Percentiles rank a stretch among this genome's conserved stretches.
These are phyloP conservation scores for Prunus fruticosa DNA, from an alignment of 306 rosid species.

Conservation along the genomic window DNA sequence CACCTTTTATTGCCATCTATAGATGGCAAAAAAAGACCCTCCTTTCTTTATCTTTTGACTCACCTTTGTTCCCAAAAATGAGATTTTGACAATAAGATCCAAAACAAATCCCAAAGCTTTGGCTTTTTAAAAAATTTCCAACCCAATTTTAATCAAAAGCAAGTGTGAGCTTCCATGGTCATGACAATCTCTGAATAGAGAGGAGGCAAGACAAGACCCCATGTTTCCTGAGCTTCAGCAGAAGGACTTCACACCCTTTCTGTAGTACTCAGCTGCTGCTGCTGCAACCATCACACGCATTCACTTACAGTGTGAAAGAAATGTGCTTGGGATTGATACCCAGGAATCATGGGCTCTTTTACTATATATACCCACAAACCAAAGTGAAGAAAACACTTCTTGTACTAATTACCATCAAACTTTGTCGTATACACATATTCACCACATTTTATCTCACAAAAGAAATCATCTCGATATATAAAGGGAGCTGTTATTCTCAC, in stretches of 20 bases:
- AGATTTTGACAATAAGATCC: background rate
- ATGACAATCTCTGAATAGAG: background rate
- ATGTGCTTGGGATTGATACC: background rate
- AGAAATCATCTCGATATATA: background rate
- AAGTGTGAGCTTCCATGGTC: background rate
- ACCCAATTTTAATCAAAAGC: background rate
- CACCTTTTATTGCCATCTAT: background rate
- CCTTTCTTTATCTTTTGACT: background rate
- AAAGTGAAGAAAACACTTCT: background rate
- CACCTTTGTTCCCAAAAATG: background rate
- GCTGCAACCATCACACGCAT: background rate
- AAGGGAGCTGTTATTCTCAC: background rate
- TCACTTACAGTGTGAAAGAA: background rate
- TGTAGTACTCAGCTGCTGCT: background rate
- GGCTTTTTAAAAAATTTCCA: background rate
- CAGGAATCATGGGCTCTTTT: background rate
- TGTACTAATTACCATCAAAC: background rate
- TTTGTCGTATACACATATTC: no score
- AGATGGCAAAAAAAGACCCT: background rate
- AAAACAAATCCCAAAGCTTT: background rate
- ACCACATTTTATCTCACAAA: background rate
- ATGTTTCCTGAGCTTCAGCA: slow-evolving; percentile 13
- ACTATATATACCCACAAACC: background rate
- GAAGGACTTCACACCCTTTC: slow-evolving; percentile 5
- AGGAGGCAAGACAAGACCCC: slow-evolving; percentile 13